Evolutionary conservation across 1,284 basidiomycete genomes (phyloP).

Genomic region (Ustilago cynodontis): DNA sequence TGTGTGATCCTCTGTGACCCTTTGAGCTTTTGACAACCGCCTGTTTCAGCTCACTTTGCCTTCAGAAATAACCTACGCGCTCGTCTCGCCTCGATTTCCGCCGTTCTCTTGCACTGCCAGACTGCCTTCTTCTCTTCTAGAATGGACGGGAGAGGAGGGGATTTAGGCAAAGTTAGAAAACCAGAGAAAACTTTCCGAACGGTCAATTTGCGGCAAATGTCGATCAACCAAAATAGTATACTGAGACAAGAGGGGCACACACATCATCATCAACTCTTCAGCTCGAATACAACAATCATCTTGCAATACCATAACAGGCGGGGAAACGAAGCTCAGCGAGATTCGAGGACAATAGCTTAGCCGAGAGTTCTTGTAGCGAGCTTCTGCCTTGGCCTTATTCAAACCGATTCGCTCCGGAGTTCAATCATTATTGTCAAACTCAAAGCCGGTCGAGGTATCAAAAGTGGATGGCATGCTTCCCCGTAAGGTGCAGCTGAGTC

Average conservation of each 20-base stretch:
- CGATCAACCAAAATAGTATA: background rate
- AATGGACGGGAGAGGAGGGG: background rate
- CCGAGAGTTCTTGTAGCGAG: background rate
- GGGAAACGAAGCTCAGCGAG: no score
- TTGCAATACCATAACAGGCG: no score
- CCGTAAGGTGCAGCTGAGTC: background rate
- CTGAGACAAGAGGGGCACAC: background rate
- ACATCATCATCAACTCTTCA: background rate
- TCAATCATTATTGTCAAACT: background rate
- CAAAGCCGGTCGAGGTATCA: background rate
- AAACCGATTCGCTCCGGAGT: background rate
- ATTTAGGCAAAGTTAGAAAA: background rate
- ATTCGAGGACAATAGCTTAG: background rate
- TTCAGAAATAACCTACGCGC: background rate
- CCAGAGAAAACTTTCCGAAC: constrained; percentile 30
- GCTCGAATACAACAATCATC: no score
- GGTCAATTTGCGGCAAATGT: constrained; percentile 23
- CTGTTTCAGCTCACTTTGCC: background rate
- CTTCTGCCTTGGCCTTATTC: background rate
- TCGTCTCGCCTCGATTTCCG: background rate
- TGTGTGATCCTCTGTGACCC: background rate
- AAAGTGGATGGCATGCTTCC: background rate
- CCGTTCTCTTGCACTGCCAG: no score
- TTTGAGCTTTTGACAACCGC: background rate
- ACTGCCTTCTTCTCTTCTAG: background rate